Conservation (phyloP, 352 stramenopile genomes). For the Globisporangium recalcitrans region DNA sequence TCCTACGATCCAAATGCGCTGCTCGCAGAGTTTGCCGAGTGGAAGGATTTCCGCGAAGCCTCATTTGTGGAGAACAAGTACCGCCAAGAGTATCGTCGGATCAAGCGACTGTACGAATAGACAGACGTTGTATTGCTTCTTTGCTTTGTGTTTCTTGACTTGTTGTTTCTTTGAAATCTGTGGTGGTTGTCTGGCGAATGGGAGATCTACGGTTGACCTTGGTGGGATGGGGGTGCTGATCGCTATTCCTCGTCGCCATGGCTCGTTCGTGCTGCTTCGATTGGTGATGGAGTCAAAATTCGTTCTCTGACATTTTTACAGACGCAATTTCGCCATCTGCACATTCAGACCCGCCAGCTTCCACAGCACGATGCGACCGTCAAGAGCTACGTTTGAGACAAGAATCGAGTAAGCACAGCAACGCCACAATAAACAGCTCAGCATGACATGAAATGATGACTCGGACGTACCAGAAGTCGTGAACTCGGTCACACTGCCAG, state of each 20-base stretch:
- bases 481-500: slow-evolving; percentile 66
- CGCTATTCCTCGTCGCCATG: background rate
- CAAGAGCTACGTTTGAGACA: slow-evolving; percentile 40
- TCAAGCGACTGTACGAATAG: slow-evolving; percentile 91
- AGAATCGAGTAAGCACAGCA: background rate
- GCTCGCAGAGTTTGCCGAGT: slow-evolving; percentile 80
- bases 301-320: slow-evolving; percentile 33
- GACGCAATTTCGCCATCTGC: slow-evolving; percentile 73
- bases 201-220: background rate
- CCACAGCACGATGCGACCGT: slow-evolving; percentile 79
- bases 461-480: slow-evolving; percentile 66
- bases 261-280: background rate
- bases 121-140: slow-evolving; percentile 21
- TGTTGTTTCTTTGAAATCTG: slow-evolving; percentile 7
- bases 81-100: slow-evolving; percentile 86
- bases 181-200: background rate
- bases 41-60: slow-evolving; percentile 83
- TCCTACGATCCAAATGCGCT: slow-evolving; percentile 82
- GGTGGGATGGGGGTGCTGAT: background rate
- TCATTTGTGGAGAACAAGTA: slow-evolving; percentile 87
- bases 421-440: background rate
- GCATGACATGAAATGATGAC: background rate
- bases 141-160: background rate
- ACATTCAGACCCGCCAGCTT: slow-evolving; percentile 67
- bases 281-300: slow-evolving; percentile 4